Evolutionary conservation across 108 stramenopile species (phyloP), one percentile per base, ranked within the genome.

Genomic region (Aurantiochytrium sp.): DNA sequence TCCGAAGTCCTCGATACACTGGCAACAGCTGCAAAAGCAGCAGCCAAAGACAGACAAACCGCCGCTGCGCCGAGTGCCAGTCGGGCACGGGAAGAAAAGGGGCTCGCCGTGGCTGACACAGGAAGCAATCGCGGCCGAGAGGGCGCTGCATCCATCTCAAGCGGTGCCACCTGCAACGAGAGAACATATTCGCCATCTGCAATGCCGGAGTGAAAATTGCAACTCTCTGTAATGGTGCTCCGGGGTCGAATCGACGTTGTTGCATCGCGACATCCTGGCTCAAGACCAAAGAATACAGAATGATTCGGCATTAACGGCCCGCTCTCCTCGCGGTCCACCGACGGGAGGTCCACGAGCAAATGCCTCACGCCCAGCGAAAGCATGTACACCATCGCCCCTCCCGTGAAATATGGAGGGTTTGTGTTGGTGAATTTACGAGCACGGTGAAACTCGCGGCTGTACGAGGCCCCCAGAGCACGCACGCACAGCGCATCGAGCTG

Each of bases 341-440:
- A 87, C 6, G 89, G 89, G 5, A 90, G 89, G 59, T 90, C 89
- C 5, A 90, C 87, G 19, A 90, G 44, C 45, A 90, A 43, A 87
- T 90, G 58, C 55, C 23, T 6, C 28, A 76, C 59, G 23, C 58
- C 43, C 14, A 51, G 42, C 25, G 25, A 4, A 5, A 53, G 19
- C 59, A 90, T 89, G 18, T 25, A 90, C 6, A 3, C 57, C 89
- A 89, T 89, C 6, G 83, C 58, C 8, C 21, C 59, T 4, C 45
- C 19, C 18, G 89, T 58, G 5, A 90, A 29, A 42, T 49, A 90
- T 18, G 89, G 55, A 23, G 89, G 83, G 89, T 87, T 87, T 4
- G 76, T 57, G 58, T 64, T 64, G n/a, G 60, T 60, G 3, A 51
- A 90, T 10, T 90, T n/a, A 8, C 55, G 60, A 5, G n/a, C 25